Conservation (phyloP, 2,329 filamentous ascomycete genomes). For the Neophaeococcomyces aloes region DNA sequence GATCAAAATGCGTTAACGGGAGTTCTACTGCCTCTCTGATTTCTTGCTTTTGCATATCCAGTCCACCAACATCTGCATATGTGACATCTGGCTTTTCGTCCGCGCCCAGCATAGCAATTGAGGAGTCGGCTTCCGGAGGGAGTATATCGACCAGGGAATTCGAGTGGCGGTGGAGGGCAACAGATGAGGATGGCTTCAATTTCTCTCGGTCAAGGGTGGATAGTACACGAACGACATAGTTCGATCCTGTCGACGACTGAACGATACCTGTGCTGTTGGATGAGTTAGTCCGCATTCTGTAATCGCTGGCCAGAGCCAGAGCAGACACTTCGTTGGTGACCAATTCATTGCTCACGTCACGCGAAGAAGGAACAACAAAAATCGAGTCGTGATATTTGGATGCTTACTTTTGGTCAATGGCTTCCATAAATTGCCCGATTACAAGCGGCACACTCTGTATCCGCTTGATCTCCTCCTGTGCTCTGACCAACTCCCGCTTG, state of each 20-base stretch:
- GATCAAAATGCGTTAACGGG: constrained; percentile 91
- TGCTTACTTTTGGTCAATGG: constrained; percentile 92
- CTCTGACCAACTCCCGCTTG: constrained; percentile 91
- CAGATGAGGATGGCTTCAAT: constrained; percentile 94
- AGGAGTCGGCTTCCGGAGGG: constrained; percentile 96
- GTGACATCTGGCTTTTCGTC: constrained; percentile 98
- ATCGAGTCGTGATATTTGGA: too few species aligned
- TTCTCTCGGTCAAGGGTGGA: constrained; percentile 97
- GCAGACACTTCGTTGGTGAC: too few species aligned
- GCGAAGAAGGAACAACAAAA: too few species aligned
- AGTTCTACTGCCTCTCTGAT: constrained; percentile 96
- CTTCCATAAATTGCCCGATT: constrained; percentile 99
- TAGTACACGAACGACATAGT: constrained; percentile 96
- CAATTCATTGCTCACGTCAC: too few species aligned
- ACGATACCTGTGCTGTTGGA: constrained; percentile 82
- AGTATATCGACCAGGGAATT: constrained; percentile 98
- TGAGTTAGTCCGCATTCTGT: background rate
- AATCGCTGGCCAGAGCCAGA: too few species aligned
- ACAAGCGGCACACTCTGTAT: constrained; percentile 97
- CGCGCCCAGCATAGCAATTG: constrained; percentile 92
- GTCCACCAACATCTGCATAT: constrained; percentile 91
- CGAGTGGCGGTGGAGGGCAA: constrained; percentile 94
- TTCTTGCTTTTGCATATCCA: constrained; percentile 99
- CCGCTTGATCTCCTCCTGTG: constrained; percentile 98
- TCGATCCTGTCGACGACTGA: constrained; percentile 94